Conservation (phyloP, 805 yeast species). For the Sugiyamaella marilandica region DNA sequence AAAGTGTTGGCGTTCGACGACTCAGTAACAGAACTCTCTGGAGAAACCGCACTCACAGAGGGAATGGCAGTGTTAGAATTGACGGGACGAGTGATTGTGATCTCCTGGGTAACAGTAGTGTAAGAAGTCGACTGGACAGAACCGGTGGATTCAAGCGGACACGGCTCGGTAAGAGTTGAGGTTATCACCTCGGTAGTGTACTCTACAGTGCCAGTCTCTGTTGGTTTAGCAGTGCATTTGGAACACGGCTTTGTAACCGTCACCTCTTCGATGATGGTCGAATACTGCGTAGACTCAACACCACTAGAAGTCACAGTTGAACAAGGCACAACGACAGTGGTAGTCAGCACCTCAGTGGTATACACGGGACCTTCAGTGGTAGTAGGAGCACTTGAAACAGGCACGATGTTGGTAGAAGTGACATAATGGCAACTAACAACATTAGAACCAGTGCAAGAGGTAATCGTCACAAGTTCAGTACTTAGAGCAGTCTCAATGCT, state of each 20-base stretch:
- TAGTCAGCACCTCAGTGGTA: constrained; percentile 1
- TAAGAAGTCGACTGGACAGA: neutral
- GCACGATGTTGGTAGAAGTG: constrained; percentile 10
- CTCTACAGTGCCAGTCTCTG: neutral
- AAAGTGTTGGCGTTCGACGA: constrained; percentile 2
- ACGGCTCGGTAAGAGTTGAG: constrained; percentile 4
- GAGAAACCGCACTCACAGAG: neutral
- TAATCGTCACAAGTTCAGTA: neutral
- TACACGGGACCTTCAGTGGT: neutral
- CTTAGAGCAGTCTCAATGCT: constrained; percentile 1
- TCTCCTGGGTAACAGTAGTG: neutral
- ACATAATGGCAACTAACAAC: constrained; percentile 18
- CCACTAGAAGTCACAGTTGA: neutral
- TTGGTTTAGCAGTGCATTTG: neutral
- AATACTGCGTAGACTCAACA: constrained; percentile 3
- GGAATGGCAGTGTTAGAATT: neutral
- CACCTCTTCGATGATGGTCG: neutral
- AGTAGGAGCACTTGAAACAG: neutral
- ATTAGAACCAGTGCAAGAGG: constrained; percentile 4
- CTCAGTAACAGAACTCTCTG: constrained; percentile 2
- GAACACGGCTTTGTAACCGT: constrained; percentile 1
- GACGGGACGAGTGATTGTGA: neutral
- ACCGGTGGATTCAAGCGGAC: neutral
- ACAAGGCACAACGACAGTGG: constrained; percentile 4
- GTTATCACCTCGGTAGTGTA: constrained; percentile 5